phyloP scores from a whole-genome alignment of 1,139 yeast genomes.

The Geotrichum citri-aurantii region DNA sequence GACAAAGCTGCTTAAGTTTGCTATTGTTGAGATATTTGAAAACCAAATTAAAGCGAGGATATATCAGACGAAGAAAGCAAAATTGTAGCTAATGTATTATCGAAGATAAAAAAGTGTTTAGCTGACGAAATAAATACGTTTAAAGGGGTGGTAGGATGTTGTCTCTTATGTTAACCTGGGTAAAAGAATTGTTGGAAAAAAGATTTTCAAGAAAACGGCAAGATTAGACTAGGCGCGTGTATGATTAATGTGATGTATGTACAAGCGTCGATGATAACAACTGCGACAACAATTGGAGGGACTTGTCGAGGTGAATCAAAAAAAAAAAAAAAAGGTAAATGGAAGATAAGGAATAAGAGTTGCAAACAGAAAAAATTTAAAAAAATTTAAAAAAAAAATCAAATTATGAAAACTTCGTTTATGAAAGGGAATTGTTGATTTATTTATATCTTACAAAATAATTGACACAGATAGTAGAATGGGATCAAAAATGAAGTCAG shows the following conservation, averaged over 20 bases:
- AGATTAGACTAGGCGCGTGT: not conserved
- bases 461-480: not conserved
- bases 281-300: not conserved
- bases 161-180: not conserved
- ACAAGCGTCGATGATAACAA: not conserved
- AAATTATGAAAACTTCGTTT: too few relatives aligned
- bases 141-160: not conserved
- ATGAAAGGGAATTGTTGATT: not conserved
- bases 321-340: not conserved
- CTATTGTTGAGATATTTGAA: not conserved
- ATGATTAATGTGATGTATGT: not conserved
- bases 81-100: not conserved
- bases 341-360: not conserved
- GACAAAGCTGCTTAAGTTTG: not conserved
- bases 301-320: not conserved
- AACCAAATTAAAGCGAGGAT: not conserved
- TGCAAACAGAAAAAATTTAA: not conserved
- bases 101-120: not conserved
- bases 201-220: not conserved
- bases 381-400: not conserved
- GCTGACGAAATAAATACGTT: not conserved
- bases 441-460: not conserved
- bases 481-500: not conserved
- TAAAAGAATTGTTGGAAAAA: not conserved
- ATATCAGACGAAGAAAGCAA: not conserved